Evolutionary conservation across 345 rosid species (phyloP), one percentile per base, ranked within the genome.

Genomic region (Eucalyptus curtisii): DNA sequence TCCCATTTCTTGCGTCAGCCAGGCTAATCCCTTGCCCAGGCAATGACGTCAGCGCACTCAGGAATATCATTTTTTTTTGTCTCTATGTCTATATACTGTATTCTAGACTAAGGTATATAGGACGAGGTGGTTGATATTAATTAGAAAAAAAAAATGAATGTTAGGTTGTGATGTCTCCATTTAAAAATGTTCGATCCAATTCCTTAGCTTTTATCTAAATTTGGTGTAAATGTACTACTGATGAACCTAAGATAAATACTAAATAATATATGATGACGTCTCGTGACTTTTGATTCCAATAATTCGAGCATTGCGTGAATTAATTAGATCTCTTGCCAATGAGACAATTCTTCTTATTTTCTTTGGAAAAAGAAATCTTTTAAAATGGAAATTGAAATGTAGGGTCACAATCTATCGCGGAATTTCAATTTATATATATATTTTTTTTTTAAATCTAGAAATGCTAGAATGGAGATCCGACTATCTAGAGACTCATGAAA

Each of bases 351-450:
- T 76, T 76, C 82, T 20, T 76, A 20, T 40, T 76, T 71, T 19
- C 24, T 33, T 15, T 19, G 5, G 22, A 8, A 68, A 37, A 37
- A 19, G 20, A 33, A 33, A 68, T 8, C 14, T 76, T 24, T 40
- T 20, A 76, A 76, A 76, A 76, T 37, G 82, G 0, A 40, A 76
- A 1, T 40, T 76, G 30, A 40, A 76, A 3, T 2, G 16, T 20
- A 12, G 3, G 14, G 27, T 76, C 24, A 76, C 1, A 12, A 20
- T 20, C 9, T 10, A 76, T 22, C 1, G 1, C 13, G 3, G 16
- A 40, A 22, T 76, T 5, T 13, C 30, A 20, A 40, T 2, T 40
- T 24, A 64, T 0, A 71, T 22, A 3, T 24, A 64, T 0, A 71
- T 22, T 1, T 17, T 71, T 20, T 76, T 76, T 40, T 20, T 40